These are phyloP conservation scores for Colletotrichum sp. DNA, from an alignment of 2,329 filamentous ascomycete species.

Conservation along the genomic window DNA sequence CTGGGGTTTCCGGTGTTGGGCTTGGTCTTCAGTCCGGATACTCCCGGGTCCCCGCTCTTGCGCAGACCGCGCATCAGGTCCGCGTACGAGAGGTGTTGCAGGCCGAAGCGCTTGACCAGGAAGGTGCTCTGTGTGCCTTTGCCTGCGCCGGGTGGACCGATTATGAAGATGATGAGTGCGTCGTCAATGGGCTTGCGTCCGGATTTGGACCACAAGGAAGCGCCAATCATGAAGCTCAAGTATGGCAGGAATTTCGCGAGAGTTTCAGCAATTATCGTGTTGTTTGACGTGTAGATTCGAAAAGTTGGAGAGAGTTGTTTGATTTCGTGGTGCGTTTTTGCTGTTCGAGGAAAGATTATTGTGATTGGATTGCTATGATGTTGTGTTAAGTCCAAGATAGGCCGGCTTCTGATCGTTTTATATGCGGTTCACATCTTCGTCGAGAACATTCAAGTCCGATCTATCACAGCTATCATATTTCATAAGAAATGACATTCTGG, in stretches of 20 bases:
- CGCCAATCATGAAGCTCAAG: background rate
- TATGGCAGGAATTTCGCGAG: background rate
- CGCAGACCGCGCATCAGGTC: background rate
- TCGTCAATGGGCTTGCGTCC: background rate
- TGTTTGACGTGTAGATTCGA: background rate
- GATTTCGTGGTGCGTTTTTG: too few species aligned
- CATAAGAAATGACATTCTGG: rapidly evolving
- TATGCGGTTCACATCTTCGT: background rate
- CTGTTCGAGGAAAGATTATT: too few species aligned
- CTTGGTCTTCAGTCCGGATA: background rate
- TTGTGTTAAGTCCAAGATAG: background rate
- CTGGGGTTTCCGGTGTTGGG: background rate
- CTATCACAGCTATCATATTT: background rate
- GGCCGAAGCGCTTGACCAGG: background rate
- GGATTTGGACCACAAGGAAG: background rate
- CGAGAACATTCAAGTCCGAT: background rate
- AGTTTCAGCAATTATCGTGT: background rate
- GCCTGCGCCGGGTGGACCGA: background rate
- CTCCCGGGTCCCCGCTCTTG: background rate
- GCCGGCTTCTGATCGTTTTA: background rate
- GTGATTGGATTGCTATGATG: background rate
- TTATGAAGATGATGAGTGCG: background rate
- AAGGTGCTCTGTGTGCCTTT: background rate
- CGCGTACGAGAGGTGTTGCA: background rate
- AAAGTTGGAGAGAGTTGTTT: background rate